Conservation (phyloP, 768 basidiomycete genomes). For the Hortiboletus campestris region DNA sequence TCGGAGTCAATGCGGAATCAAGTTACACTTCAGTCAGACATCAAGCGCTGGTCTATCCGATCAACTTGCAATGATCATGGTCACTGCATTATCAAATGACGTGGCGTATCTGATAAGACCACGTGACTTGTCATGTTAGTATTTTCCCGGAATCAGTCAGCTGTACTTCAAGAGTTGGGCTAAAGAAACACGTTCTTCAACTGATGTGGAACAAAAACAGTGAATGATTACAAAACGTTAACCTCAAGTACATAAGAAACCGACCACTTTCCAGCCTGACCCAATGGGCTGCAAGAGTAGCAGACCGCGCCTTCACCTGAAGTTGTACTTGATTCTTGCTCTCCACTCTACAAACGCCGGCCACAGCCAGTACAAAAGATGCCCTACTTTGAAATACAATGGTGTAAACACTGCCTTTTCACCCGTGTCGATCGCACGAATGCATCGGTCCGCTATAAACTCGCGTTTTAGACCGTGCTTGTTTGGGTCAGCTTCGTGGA, state of each 20-base stretch:
- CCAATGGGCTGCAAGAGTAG: not conserved
- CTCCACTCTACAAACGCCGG: constrained; percentile 56
- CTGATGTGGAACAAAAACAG: not conserved
- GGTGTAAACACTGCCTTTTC: constrained; percentile 65
- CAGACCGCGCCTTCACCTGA: constrained; percentile 20
- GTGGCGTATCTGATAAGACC: not conserved
- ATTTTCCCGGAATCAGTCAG: no score
- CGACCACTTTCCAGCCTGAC: not conserved
- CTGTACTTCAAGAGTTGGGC: no score
- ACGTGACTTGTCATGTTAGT: not conserved
- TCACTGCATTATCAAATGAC: no score
- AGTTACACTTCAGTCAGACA: not conserved
- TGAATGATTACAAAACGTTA: not conserved
- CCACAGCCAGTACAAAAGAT: constrained; percentile 64
- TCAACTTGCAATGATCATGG: not conserved
- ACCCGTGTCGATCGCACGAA: constrained; percentile 56
- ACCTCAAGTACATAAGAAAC: not conserved
- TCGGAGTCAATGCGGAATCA: not conserved
- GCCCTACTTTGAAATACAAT: constrained; percentile 41
- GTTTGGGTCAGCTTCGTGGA: constrained; percentile 51
- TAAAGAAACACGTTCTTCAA: no score
- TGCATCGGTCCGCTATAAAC: constrained; percentile 57
- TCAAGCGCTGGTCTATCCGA: not conserved
- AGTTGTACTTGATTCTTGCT: constrained; percentile 67
- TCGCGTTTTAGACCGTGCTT: constrained; percentile 57